Evolutionary conservation across 2,329 filamentous ascomycete species (phyloP).

Genomic region (Phyllosticta ampelicida): DNA sequence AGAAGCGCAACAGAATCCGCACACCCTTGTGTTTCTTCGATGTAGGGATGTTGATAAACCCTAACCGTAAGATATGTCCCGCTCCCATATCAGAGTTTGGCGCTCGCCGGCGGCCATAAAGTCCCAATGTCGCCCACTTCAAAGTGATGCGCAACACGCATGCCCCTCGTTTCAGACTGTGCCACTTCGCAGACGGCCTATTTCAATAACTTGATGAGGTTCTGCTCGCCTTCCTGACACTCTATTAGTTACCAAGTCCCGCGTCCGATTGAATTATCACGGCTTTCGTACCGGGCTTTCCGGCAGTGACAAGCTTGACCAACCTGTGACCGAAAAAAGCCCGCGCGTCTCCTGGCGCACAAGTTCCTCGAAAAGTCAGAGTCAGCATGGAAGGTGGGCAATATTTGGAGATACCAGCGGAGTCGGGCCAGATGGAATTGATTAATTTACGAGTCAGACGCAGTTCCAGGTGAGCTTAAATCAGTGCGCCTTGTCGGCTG

Average conservation of each 20-base stretch:
- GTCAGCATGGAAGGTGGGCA: no score
- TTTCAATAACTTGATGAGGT: not conserved
- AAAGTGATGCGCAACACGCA: rapidly evolving
- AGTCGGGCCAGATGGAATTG: no score
- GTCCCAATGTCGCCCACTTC: not conserved
- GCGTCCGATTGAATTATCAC: not conserved
- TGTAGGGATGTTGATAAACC: not conserved
- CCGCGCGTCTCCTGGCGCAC: no score
- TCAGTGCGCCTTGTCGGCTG: no score
- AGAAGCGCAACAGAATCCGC: not conserved
- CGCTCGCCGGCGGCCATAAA: not conserved
- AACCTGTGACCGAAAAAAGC: no score
- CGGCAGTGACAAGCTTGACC: no score
- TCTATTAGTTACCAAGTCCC: not conserved
- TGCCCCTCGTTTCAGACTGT: not conserved
- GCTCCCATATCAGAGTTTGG: not conserved
- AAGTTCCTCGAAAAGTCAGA: no score
- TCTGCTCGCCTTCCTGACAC: not conserved
- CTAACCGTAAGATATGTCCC: not conserved
- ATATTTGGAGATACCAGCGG: no score
- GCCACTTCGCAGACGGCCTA: not conserved
- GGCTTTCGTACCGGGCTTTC: no score
- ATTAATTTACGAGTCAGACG: no score
- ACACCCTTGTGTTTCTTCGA: not conserved
- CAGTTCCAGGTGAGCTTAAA: no score